A percentile compares a stretch with the other conserved stretches of the same genome.
Evolutionary conservation across 2,329 filamentous ascomycete genomes (phyloP).

Genomic region (Phialemoniopsis sp.): DNA sequence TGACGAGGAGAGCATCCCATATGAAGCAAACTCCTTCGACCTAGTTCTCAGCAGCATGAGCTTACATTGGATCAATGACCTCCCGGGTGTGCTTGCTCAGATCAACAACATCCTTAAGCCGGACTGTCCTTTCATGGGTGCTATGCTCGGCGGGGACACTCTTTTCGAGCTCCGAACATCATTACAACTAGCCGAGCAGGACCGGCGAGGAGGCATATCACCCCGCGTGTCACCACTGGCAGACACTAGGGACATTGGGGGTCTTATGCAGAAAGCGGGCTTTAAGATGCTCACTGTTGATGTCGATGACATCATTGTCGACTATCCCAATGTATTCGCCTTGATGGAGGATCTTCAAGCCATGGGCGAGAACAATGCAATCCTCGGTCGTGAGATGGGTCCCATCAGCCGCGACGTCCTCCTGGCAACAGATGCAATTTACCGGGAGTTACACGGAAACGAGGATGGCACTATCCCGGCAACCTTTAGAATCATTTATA

Average conservation of each 20-base stretch:
- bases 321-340: constrained; percentile 85
- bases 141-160: constrained; percentile 95
- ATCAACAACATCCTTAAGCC: constrained; percentile 86
- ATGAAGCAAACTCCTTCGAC: constrained; percentile 74
- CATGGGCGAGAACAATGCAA: constrained; percentile 93
- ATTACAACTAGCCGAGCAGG: constrained; percentile 86
- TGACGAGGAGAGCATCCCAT: constrained; percentile 72
- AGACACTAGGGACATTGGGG: constrained; percentile 87
- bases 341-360: constrained; percentile 92
- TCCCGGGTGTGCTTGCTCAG: constrained; percentile 78
- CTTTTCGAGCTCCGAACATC: constrained; percentile 91
- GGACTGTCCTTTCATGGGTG: constrained; percentile 86
- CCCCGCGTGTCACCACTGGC: constrained; percentile 89
- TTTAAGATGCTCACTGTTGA: constrained; percentile 97
- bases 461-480: constrained; percentile 74
- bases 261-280: constrained; percentile 77
- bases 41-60: constrained; percentile 85
- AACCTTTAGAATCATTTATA: constrained; percentile 93
- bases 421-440: constrained; percentile 84
- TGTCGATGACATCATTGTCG: constrained; percentile 93
- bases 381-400: constrained; percentile 78
- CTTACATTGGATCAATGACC: constrained; percentile 96
- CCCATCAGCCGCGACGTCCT: constrained; percentile 77
- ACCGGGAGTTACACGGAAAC: constrained; percentile 81
- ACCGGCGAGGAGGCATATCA: constrained; percentile 85